Base-by-base conservation (phyloP, 257 asterid genomes). In the Voacanga thouarsii region DNA sequence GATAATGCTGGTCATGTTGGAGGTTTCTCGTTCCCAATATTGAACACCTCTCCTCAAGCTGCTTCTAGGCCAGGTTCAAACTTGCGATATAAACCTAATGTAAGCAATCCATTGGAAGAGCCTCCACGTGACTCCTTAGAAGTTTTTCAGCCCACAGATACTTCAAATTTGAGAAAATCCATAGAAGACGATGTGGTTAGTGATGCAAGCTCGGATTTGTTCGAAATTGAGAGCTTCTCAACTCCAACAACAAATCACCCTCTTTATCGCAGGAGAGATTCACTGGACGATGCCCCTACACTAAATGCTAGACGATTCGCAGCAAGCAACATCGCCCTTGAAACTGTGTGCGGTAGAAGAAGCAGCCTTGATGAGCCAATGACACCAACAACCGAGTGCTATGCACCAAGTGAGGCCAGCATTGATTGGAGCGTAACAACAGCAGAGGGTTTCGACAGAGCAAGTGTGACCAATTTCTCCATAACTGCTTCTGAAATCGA, bases 361-460 rank as follows among this genome's bases (percentile, higher is more conserved):
- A 75, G 85, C 6, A 87, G 92, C 78, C 59, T 86, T 6, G 92
- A 86, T 75, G 97, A 91, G 85, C 92, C 92, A 8, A 87, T 86
- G 23, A 92, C 97, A 11, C 97, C 94, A 1, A 89, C 84, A 11
- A 89, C 97, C 0, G 98, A 94, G 72, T 89, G 94, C 64, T 92
- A 92, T 80, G 92, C 96, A n/a, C 98, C 97, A 0, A 94, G 97
- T 75, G 98, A 94, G 55, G 92, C 87, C 3, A 94, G 98, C 81
- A 83, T 94, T 5, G 97, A 89, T 80, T 94, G 98, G 98, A 92
- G 97, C 77, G 98, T 94, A 4, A 89, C 96, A 12, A 94, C 98
- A 5, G 98, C 97, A 15, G 98, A 91, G 82, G 97, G 96, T 0
- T 88, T 83, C 80, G 96, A 92, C 75, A 75, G 81, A 75, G 90